Base-by-base conservation (phyloP, 257 asterid species). In the Capsicum pubescens region DNA sequence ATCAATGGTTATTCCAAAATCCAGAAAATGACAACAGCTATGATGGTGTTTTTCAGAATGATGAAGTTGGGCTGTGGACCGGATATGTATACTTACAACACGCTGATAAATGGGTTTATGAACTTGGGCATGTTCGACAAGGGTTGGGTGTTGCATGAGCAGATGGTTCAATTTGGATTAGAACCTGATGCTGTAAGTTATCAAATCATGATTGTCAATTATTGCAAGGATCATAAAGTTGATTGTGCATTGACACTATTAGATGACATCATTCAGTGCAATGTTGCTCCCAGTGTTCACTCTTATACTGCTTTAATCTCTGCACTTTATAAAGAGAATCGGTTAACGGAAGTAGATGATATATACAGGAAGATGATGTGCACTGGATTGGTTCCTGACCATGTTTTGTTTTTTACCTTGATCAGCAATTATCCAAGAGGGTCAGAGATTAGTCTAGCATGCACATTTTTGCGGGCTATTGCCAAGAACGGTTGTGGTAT, bases 1-100 rank as follows among this genome's bases (percentile, higher is more conserved):
- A 92, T 91, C 79, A 84, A 90, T 21, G 87, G 86, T 13, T 91
- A 91, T 81, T 93, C 91, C 86, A 89, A 87, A 86, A 89, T 46
- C 50, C 83, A 88, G 87, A 89, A 91, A 85, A 87, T 93, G 91
- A 88, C 87, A 87, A 89, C 89, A 92, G 94, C 95, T 50, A 89
- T 88, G 93, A 91, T 92, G 79, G 63, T 91, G 88, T 88, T 88
- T 84, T 66, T 89, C 67, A 91, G 89, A 85, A 90, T 93, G 97
- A 83, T 90, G 3, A 89, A 93, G 86, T 66, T 88, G 89, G 92
- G 91, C 1, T 89, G 88, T 83, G 87, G 84, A 80, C 92, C 89
- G 0, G 95, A 93, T 88, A 87, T 83, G 42, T 90, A 87, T 80
- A 89, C 91, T 35, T 93, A 86, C 76, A 89, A 89, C 78, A 90